Percentiles rank a stretch among this genome's conserved stretches.
phyloP scores from a whole-genome alignment of 495 filamentous ascomycete genomes.

The Chaetomium tenue region DNA sequence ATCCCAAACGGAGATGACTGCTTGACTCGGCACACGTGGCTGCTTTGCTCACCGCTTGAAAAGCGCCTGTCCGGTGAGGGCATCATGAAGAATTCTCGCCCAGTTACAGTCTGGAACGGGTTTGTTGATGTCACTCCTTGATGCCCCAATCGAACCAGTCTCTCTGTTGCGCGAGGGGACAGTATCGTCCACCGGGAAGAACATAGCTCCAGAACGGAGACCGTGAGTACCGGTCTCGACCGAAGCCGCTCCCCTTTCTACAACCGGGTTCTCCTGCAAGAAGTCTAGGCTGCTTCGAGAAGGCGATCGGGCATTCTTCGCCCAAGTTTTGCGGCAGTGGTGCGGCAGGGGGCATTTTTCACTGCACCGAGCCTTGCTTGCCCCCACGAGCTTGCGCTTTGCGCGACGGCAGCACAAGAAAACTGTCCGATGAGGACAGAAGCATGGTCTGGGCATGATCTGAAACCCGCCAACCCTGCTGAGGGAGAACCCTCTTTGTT shows the following conservation, averaged over 20 bases:
- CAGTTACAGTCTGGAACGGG: slow-evolving; percentile 3
- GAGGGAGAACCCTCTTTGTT: slow-evolving; percentile 21
- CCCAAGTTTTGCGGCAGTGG: slow-evolving; percentile 32
- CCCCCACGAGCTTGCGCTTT: slow-evolving; percentile 34
- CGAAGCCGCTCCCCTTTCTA: slow-evolving; percentile 4
- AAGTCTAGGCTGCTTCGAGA: slow-evolving; percentile 38
- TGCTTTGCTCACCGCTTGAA: slow-evolving; percentile 25
- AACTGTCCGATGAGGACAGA: slow-evolving; percentile 39
- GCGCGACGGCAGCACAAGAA: slow-evolving; percentile 37
- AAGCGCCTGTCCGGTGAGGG: slow-evolving; percentile 15
- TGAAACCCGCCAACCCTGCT: slow-evolving; percentile 15
- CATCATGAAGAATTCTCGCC: neutral
- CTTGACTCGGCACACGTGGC: slow-evolving; percentile 55
- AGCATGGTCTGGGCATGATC: slow-evolving; percentile 16
- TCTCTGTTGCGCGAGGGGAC: slow-evolving; percentile 13
- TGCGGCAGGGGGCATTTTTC: slow-evolving; percentile 42
- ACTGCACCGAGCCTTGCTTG: slow-evolving; percentile 38
- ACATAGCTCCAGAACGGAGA: neutral
- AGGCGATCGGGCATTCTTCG: slow-evolving; percentile 32
- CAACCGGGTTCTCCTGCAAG: slow-evolving; percentile 14
- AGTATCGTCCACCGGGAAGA: neutral
- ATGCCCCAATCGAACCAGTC: slow-evolving; percentile 1
- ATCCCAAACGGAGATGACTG: slow-evolving; percentile 36
- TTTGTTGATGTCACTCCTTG: slow-evolving; percentile 8
- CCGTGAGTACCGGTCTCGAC: neutral